Evolutionary conservation across 768 basidiomycete genomes (phyloP).

Genomic region (Lentinula aciculospora): DNA sequence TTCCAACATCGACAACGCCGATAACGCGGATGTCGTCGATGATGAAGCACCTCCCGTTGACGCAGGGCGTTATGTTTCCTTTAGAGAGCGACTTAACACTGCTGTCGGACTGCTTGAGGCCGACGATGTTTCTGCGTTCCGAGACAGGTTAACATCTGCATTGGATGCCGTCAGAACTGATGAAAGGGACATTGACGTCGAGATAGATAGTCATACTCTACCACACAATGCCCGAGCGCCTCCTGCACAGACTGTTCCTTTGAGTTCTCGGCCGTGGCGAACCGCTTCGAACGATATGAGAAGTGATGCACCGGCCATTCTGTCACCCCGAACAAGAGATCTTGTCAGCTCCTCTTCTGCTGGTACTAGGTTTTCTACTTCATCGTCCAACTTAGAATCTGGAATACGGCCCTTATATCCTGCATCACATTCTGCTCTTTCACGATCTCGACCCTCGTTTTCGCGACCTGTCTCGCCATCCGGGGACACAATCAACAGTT

Average conservation of each 20-base stretch:
- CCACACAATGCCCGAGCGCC: neutral
- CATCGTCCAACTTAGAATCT: neutral
- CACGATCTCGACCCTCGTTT: neutral
- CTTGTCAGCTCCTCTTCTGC: neutral
- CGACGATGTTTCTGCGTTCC: slow-evolving; percentile 1
- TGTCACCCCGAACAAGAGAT: neutral
- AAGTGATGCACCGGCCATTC: neutral
- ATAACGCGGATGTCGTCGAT: neutral
- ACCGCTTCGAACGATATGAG: neutral
- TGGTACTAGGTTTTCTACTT: neutral
- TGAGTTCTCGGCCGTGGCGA: neutral
- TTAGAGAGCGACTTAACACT: slow-evolving; percentile 6
- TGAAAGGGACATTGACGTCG: neutral
- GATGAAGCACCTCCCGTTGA: neutral
- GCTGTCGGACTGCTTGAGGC: slow-evolving; percentile 3
- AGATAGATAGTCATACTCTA: neutral
- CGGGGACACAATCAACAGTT: neutral
- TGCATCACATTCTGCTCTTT: neutral
- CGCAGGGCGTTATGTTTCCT: neutral
- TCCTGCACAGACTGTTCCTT: neutral
- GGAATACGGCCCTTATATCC: neutral
- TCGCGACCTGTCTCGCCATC: neutral
- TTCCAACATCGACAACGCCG: neutral
- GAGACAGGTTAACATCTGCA: slow-evolving; percentile 2
- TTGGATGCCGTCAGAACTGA: slow-evolving; percentile 3